Base-by-base conservation (phyloP, 495 filamentous ascomycete genomes). In the Filosporella fistucella region DNA sequence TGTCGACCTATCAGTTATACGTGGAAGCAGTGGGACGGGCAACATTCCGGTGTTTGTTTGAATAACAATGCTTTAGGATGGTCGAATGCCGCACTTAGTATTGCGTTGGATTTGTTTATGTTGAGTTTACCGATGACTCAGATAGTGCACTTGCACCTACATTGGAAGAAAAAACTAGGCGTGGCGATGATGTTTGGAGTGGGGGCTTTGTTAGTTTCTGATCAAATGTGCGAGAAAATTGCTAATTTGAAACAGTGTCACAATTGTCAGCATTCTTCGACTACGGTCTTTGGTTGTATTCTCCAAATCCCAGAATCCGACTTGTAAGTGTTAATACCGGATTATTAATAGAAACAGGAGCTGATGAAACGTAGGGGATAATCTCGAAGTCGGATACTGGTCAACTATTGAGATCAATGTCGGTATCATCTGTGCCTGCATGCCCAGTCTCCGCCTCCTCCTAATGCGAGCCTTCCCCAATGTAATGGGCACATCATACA, bases 131-230 rank as follows among this genome's bases (percentile, higher is more conserved):
- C 78, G 0, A 64, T 80, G 14, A 62, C 61, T 18, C 63, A 70
- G 11, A 54, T 81, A 5, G 53, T 63, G 14, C 49, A 61, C 6
- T 56, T 81, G 10, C 49, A 71, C 12, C 52, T 80, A 34, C 63
- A 63, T 12, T 54, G 52, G 37, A 63, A 63, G 42, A 76, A 71
- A 57, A 80, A 76, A 54, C 42, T 70, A 8, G 65, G 63, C n/a
- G 59, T 80, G 26, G 64, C 67, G 30, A 18, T 76, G 6, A 74
- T 81, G 60, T 79, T 81, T 54, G 62, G 63, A 3, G 62, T 77
- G 14, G 77, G 77, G 10, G 63, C 76, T 17, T 67, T 80, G 75
- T 78, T 61, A 51, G 66, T 62, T 14, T 42, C 34, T 25, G n/a
- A 28, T 23, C 34, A 26, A 4, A 35, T n/a, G 6, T 35, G 5